These are phyloP conservation scores for Lactarius vividus DNA, from an alignment of 768 basidiomycete species.

Conservation along the genomic window DNA sequence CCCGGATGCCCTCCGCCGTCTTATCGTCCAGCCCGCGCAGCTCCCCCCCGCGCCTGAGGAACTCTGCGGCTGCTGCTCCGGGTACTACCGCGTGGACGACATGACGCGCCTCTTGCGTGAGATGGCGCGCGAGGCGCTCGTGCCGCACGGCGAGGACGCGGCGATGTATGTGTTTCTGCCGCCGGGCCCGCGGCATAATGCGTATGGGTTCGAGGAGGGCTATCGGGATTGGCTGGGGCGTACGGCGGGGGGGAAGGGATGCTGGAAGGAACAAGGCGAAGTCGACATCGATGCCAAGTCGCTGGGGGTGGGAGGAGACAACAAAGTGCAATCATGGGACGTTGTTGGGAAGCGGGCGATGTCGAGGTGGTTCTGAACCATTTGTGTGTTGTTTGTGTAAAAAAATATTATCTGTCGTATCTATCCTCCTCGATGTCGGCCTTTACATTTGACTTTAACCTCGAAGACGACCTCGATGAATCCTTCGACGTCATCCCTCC, in stretches of 20 bases:
- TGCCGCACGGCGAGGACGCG: neutral
- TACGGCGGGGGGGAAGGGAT: conserved; percentile 10
- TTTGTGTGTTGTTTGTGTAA: neutral
- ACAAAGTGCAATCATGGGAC: conserved; percentile 7
- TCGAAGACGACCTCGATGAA: conserved; percentile 44
- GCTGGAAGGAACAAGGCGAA: conserved; percentile 15
- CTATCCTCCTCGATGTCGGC: conserved; percentile 10
- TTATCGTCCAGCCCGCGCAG: conserved; percentile 24
- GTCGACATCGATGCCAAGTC: conserved; percentile 16
- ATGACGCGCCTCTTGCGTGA: conserved; percentile 24
- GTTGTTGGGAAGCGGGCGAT: conserved; percentile 13
- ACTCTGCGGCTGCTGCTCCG: conserved; percentile 26
- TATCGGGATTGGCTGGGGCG: conserved; percentile 19
- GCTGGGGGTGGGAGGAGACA: neutral
- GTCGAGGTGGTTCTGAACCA: conserved; percentile 12
- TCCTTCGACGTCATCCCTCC: conserved; percentile 19
- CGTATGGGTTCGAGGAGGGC: conserved; percentile 22
- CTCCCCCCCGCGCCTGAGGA: conserved; percentile 22
- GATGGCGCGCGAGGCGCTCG: conserved; percentile 24
- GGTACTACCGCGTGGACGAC: conserved; percentile 25
- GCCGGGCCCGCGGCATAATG: conserved; percentile 15
- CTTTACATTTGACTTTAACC: conserved; percentile 70
- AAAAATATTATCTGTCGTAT: neutral
- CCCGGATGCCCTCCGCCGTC: neutral
- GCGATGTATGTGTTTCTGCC: conserved; percentile 24